phyloP scores from a whole-genome alignment of 257 asterid species.

The Cruciata laevipes region DNA sequence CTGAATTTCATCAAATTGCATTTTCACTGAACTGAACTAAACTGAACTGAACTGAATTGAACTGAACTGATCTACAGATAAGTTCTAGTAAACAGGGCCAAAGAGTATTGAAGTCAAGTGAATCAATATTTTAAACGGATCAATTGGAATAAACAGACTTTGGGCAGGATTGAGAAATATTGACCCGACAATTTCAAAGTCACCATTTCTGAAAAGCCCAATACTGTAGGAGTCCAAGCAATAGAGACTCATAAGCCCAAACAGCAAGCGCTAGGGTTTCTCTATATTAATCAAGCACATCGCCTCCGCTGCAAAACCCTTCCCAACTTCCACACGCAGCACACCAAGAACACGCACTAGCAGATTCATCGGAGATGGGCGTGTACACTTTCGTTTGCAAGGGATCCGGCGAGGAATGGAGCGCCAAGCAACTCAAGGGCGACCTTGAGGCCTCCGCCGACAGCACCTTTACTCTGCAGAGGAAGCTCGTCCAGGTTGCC shows the following conservation, averaged over 20 bases:
- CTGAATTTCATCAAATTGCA: too few species aligned
- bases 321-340: neutral
- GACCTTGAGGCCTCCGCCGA: conserved; percentile 50
- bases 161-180: too few species aligned
- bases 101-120: too few species aligned
- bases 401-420: conserved; percentile 40
- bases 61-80: too few species aligned
- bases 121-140: too few species aligned
- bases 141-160: too few species aligned
- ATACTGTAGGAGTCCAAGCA: neutral
- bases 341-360: conserved; percentile 4
- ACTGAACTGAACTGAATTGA: too few species aligned
- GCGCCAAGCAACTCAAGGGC: conserved; percentile 53
- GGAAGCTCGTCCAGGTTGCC: conserved; percentile 76
- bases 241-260: neutral
- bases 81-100: too few species aligned
- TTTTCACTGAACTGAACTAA: too few species aligned
- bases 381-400: conserved; percentile 56
- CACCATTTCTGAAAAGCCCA: neutral
- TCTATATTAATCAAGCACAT: neutral
- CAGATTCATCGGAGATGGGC: conserved; percentile 35
- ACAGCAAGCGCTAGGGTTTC: neutral
- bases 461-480: conserved; percentile 51
- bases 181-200: too few species aligned
- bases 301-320: neutral